Conservation (phyloP, 2,329 filamentous ascomycete species). For the Diaporthe citriasiana region DNA sequence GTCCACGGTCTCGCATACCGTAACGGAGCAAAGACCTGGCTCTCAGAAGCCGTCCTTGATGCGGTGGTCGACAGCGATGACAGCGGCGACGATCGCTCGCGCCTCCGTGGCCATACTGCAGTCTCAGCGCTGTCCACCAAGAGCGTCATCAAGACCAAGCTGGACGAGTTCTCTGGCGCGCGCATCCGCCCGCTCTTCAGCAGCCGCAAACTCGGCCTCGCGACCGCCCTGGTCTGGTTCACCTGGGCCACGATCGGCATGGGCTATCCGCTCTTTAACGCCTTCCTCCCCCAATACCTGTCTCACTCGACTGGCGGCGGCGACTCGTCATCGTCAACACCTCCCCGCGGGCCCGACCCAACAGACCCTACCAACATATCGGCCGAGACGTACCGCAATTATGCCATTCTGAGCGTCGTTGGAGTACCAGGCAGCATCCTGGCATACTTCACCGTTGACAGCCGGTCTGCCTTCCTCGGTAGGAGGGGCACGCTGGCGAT, state of each 20-base stretch:
- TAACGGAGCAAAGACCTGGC: constrained; percentile 79
- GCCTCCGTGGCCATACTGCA: constrained; percentile 37
- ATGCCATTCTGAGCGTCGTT: constrained; percentile 82
- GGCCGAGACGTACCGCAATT: constrained; percentile 79
- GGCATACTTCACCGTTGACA: constrained; percentile 79
- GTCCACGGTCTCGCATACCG: constrained; percentile 83
- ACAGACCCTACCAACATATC: constrained; percentile 55
- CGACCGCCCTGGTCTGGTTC: constrained; percentile 77
- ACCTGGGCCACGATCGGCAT: constrained; percentile 87
- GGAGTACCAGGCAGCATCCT: constrained; percentile 84
- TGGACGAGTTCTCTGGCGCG: constrained; percentile 76
- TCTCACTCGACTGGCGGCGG: constrained; percentile 61
- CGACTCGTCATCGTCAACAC: neutral
- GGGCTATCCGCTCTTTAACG: constrained; percentile 90
- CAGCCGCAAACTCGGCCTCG: constrained; percentile 64
- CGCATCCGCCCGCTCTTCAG: constrained; percentile 77
- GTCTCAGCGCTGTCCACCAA: constrained; percentile 48
- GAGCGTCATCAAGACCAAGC: constrained; percentile 67
- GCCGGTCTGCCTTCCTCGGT: constrained; percentile 73
- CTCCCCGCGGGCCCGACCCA: constrained; percentile 51
- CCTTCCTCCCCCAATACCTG: constrained; percentile 90
- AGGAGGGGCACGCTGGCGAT: constrained; percentile 79
- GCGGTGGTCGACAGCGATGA: constrained; percentile 62
- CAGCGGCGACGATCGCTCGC: constrained; percentile 6
- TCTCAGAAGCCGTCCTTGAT: constrained; percentile 78